Evolutionary conservation across 768 basidiomycete genomes (phyloP).

Genomic region (Tricholoma bakamatsutake): DNA sequence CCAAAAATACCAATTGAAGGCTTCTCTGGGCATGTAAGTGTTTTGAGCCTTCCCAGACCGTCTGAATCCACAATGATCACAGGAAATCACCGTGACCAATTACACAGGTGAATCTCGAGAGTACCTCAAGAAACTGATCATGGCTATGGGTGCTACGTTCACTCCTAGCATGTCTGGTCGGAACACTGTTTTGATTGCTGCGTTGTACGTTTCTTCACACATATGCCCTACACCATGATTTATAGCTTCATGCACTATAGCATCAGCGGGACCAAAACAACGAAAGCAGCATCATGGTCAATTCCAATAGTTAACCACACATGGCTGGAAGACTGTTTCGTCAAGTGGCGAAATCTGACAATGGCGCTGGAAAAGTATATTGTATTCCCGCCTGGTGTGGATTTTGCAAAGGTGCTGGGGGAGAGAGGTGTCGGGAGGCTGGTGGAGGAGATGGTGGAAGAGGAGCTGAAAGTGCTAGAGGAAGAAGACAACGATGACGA

Average conservation of each 20-base stretch:
- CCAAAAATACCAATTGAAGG: slow-evolving; percentile 55
- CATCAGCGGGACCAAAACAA: slow-evolving; percentile 52
- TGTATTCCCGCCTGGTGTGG: slow-evolving; percentile 58
- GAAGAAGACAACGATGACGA: slow-evolving; percentile 17
- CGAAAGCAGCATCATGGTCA: slow-evolving; percentile 71
- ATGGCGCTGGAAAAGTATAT: slow-evolving; percentile 64
- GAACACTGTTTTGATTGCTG: slow-evolving; percentile 81
- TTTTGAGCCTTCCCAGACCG: not conserved
- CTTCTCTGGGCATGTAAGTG: slow-evolving; percentile 55
- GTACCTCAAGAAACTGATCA: slow-evolving; percentile 81
- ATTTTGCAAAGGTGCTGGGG: slow-evolving; percentile 48
- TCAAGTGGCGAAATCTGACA: slow-evolving; percentile 68
- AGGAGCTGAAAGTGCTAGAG: slow-evolving; percentile 19
- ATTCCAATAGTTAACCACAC: slow-evolving; percentile 85
- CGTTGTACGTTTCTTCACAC: slow-evolving; percentile 50
- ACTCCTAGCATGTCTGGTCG: slow-evolving; percentile 74
- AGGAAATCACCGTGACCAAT: slow-evolving; percentile 84
- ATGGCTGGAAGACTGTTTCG: slow-evolving; percentile 90
- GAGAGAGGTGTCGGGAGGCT: slow-evolving; percentile 33
- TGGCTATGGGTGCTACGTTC: slow-evolving; percentile 70
- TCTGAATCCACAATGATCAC: not conserved
- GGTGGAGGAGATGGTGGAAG: slow-evolving; percentile 20
- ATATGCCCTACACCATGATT: not conserved
- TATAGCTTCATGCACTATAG: slow-evolving; percentile 17
- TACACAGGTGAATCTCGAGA: slow-evolving; percentile 85